These are phyloP conservation scores for Volvox reticuliferus DNA, from an alignment of 139 green algal genomes.

Conservation along the genomic window DNA sequence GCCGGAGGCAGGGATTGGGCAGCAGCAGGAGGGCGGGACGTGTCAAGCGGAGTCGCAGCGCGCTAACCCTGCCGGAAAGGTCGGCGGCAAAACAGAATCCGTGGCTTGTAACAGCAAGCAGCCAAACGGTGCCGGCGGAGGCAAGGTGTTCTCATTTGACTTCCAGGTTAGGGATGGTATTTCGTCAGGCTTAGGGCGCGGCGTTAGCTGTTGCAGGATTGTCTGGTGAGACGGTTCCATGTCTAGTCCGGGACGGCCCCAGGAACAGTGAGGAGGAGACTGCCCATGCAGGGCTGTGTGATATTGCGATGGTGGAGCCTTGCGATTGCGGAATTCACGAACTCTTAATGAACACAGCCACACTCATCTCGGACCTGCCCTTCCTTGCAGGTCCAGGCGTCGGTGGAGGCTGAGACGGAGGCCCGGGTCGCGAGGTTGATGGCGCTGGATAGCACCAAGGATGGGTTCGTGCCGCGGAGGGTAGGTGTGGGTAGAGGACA, in stretches of 20 bases:
- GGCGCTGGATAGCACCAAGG: slow-evolving; percentile 53
- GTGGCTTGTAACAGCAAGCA: not conserved
- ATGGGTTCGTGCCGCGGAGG: slow-evolving; percentile 60
- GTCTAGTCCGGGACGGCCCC: too few species aligned
- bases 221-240: too few species aligned
- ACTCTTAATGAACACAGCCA: too few species aligned
- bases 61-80: not conserved
- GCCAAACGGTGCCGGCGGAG: not conserved
- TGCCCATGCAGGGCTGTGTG: too few species aligned
- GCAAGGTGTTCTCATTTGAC: slow-evolving; percentile 1
- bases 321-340: too few species aligned
- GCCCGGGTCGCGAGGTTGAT: slow-evolving; percentile 65
- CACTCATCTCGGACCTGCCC: not conserved
- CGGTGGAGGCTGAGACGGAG: slow-evolving; percentile 55
- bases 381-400: not conserved
- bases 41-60: too few species aligned
- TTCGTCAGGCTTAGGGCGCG: too few species aligned
- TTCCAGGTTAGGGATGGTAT: slow-evolving; percentile 37
- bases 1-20: too few species aligned
- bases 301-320: too few species aligned
- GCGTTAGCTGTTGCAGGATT: too few species aligned
- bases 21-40: too few species aligned
- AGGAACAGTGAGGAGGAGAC: too few species aligned
- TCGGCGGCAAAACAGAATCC: not conserved
- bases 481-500: not conserved